Evolutionary conservation across 176 grass and related monocot genomes (phyloP), one percentile per base, ranked within the genome.

Genomic region (Juncus inflexus): DNA sequence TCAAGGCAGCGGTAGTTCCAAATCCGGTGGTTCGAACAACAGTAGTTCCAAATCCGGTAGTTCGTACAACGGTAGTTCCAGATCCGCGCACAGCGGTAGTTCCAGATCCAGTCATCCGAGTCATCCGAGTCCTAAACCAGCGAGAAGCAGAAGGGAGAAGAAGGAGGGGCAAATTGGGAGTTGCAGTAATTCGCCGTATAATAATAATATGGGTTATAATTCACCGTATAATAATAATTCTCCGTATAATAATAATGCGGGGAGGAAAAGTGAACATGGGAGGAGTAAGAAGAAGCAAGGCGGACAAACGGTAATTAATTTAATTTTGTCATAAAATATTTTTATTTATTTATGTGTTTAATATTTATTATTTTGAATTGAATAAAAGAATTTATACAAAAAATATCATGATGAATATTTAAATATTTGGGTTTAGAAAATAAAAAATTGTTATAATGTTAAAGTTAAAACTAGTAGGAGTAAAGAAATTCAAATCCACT

Each of bases 71-170:
- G 19, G 19, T 28, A 28, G 19, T 28, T 28, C 4, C 19, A 69
- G 55, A 45, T 55, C 67, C 14, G n/a, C n/a, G n/a, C n/a, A 69
- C 40, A 7, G 7, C 42, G 42, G 42, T 45, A 45, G 7, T 4
- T 4, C 4, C 19, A 69, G 55, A 45, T 55, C 67, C 14, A 37
- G 15, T 71, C 58, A 71, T 13, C 53, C 67, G 1, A 59, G 57
- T 71, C 42, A 59, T 6, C 67, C 52, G 15, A 71, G 67, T 40
- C 67, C 67, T 4, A 71, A 71, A 1, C 52, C 67, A n/a, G 55
- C 38, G 19, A 71, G 37, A 6, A 71, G 37, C 3, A 58, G 42
- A 3, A 41, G 13, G 19, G 67, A 15, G 57, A 58, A 15, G 3
- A 39, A 52, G 38, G 67, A 71, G 67, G 54, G 53, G 55, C 67